Evolutionary conservation across 1,139 yeast genomes (phyloP).

Genomic region (Blastobotrys buckinghamii): DNA sequence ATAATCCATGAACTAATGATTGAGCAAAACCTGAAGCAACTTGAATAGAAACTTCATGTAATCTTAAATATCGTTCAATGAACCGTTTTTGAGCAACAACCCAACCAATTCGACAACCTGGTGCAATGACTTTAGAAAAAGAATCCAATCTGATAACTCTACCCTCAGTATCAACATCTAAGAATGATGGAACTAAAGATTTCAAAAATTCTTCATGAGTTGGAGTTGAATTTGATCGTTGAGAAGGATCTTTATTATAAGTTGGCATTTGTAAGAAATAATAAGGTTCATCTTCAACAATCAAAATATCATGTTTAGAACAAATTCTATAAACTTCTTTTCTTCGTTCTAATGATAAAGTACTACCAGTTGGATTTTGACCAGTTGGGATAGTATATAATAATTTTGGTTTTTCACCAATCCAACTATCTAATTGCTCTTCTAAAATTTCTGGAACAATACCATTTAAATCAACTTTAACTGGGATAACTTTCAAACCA

Average conservation of each 20-base stretch:
- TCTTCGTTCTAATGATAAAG: slow-evolving; percentile 68
- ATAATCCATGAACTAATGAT: slow-evolving; percentile 55
- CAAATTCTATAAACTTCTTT: slow-evolving; percentile 62
- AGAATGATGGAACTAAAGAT: slow-evolving; percentile 71
- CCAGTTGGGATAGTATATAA: slow-evolving; percentile 88
- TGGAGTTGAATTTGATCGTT: slow-evolving; percentile 21
- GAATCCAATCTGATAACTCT: slow-evolving; percentile 89
- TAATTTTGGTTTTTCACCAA: slow-evolving; percentile 64
- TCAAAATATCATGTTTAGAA: slow-evolving; percentile 69
- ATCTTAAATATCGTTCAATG: slow-evolving; percentile 61
- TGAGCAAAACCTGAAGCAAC: slow-evolving; percentile 79
- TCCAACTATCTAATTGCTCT: slow-evolving; percentile 62
- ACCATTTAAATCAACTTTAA: slow-evolving; percentile 74
- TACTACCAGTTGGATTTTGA: slow-evolving; percentile 92
- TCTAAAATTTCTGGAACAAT: slow-evolving; percentile 70
- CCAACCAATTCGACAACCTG: slow-evolving; percentile 92
- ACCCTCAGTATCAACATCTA: slow-evolving; percentile 78
- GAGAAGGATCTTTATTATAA: slow-evolving; percentile 40
- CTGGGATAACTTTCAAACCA: slow-evolving; percentile 64
- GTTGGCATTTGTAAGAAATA: slow-evolving; percentile 85
- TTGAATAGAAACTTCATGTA: slow-evolving; percentile 81
- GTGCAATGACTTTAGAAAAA: slow-evolving; percentile 87
- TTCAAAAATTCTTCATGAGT: slow-evolving; percentile 48
- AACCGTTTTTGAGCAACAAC: slow-evolving; percentile 65
- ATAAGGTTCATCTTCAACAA: slow-evolving; percentile 92